Evolutionary conservation across 2,329 filamentous ascomycete genomes (phyloP).

Genomic region (Ceratocystis papillata): DNA sequence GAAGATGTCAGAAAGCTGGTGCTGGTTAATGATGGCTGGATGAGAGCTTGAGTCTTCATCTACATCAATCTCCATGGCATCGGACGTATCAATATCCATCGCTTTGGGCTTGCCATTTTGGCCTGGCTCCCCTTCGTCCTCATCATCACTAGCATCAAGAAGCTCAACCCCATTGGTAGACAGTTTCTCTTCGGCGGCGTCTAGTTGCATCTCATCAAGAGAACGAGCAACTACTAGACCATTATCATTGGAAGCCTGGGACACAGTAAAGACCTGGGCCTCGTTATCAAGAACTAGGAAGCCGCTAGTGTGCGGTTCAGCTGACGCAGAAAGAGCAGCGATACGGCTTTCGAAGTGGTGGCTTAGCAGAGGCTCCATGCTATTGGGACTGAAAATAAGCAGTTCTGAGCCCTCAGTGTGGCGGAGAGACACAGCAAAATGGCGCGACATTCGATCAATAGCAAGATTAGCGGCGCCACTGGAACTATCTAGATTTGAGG

Average conservation of each 20-base stretch:
- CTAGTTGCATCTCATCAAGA: conserved; percentile 44
- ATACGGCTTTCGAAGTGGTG: conserved; percentile 48
- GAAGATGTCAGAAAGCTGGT: conserved; percentile 59
- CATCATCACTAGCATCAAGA: conserved; percentile 35
- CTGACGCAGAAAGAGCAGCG: conserved; percentile 45
- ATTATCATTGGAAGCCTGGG: conserved; percentile 47
- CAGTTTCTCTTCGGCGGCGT: conserved; percentile 30
- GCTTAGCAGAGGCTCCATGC: conserved; percentile 48
- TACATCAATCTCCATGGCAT: conserved; percentile 38
- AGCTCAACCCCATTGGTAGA: conserved; percentile 30
- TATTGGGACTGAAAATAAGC: conserved; percentile 55
- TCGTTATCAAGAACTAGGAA: conserved; percentile 67
- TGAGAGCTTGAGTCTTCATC: conserved; percentile 41
- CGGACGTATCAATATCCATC: conserved; percentile 28
- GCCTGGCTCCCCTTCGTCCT: conserved; percentile 31
- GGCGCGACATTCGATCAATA: conserved; percentile 54
- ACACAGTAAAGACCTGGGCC: conserved; percentile 57
- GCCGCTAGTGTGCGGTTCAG: conserved; percentile 47
- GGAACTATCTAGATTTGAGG: conserved; percentile 37
- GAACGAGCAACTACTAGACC: conserved; percentile 44
- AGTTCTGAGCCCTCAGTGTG: conserved; percentile 43
- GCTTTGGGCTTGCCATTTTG: neutral
- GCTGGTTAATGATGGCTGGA: conserved; percentile 52
- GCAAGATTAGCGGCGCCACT: conserved; percentile 53
- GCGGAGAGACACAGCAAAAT: conserved; percentile 53